phyloP scores from a whole-genome alignment of 331 rosid genomes.

The Prunus yedoensis region DNA sequence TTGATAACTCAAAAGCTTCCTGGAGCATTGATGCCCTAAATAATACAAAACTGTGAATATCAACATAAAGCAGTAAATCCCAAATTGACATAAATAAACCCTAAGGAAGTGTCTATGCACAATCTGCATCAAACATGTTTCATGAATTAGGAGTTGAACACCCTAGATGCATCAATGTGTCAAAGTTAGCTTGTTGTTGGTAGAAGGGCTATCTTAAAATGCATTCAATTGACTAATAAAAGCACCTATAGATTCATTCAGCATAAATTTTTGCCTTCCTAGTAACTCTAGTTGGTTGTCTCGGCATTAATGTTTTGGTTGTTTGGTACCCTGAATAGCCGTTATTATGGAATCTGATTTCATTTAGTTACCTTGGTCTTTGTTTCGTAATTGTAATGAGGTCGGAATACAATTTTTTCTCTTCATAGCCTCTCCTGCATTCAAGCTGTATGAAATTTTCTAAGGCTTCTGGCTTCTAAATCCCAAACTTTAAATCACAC shows the following conservation, averaged over 20 bases:
- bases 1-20: neutral
- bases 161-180: neutral
- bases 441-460: neutral
- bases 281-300: neutral
- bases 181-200: too few species aligned
- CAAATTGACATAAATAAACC: neutral
- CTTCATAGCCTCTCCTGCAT: neutral
- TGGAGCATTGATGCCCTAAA: neutral
- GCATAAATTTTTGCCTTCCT: neutral
- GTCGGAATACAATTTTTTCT: neutral
- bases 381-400: neutral
- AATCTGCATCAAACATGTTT: neutral
- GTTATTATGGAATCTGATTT: neutral
- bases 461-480: neutral
- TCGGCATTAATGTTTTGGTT: neutral
- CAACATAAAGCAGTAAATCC: neutral
- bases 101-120: neutral
- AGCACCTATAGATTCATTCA: neutral
- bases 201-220: neutral
- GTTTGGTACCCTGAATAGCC: neutral
- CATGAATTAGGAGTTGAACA: neutral
- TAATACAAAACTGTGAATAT: neutral
- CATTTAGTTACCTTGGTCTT: neutral
- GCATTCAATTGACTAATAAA: neutral
- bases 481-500: neutral